Evolutionary conservation across 2,329 filamentous ascomycete genomes (phyloP), one percentile per base, ranked within the genome.

Genomic region (Colletotrichum sublineola): DNA sequence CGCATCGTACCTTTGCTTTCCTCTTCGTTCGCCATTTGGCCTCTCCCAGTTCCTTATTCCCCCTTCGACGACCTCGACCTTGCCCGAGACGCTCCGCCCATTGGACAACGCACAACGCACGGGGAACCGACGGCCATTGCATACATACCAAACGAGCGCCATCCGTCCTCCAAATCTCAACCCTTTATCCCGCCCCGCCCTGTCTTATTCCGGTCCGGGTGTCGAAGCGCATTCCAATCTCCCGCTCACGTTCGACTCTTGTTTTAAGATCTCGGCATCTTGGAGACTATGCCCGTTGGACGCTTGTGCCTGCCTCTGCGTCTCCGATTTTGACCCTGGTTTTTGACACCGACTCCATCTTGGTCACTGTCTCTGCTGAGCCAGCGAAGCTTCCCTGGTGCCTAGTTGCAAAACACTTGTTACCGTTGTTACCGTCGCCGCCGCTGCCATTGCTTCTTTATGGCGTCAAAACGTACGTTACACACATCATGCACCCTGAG

Each of bases 391-490:
- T 36, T 63, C n/a, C 52, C 60, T 61, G 60, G n/a, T 67, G 56
- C 55, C 65, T 65, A 46, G 62, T 64, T 46, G 62, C 62, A 44
- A 64, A 46, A 57, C 46, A 66, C 55, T 52, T 52, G 46, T 52
- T 33, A 14, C 48, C 50, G 29, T 67, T 38, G 42, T 50, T 6
- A 15, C 55, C 63, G 53, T 53, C 55, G 40, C 63, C 53, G 48
- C 42, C 33, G 60, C 60, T 73, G 65, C 53, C 58, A 44, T 63
- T 72, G 64, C 66, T 65, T 66, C 67, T 72, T 73, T 75, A 75
- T 74, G 74, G 75, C 68, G 74, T 74, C 73, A 73, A 75, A 67
- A 74, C 73, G 72, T 74, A 68, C 62, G 73, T 75, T 63, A 60
- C 67, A 63, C 53, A 33, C 31, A 57, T 55, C 61, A 68, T 40